Conservation (phyloP, 2,329 filamentous ascomycete species). For the Aureobasidium vineae region DNA sequence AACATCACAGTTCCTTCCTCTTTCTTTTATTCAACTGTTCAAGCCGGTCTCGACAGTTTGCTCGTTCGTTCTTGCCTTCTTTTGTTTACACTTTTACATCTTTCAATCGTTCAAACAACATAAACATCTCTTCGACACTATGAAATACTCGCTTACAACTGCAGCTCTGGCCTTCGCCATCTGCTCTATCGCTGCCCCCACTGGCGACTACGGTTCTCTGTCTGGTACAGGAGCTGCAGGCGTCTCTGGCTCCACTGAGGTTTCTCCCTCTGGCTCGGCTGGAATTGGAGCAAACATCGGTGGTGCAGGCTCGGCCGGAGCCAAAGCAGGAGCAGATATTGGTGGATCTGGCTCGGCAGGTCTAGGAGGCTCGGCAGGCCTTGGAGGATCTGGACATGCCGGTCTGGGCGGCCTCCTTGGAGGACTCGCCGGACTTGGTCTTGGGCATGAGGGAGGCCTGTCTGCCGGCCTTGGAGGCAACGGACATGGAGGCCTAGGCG, state of each 20-base stretch:
- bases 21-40: constrained; percentile 10
- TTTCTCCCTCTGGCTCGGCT: constrained; percentile 11
- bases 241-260: constrained; percentile 5
- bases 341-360: not conserved
- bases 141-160: constrained; percentile 36
- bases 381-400: not conserved
- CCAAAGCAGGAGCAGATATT: not conserved
- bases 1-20: constrained; percentile 14
- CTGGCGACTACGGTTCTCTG: constrained; percentile 14
- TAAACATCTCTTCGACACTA: constrained; percentile 28
- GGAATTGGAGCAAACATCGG: not conserved
- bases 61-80: constrained; percentile 2
- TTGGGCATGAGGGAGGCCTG: not conserved
- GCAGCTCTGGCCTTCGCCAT: constrained; percentile 37
- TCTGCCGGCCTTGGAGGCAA: not conserved
- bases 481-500: not conserved
- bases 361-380: not conserved
- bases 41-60: constrained; percentile 26
- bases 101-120: constrained; percentile 2
- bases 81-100: not conserved
- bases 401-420: not conserved
- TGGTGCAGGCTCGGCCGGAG: not conserved
- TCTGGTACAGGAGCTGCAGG: constrained; percentile 16
- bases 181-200: constrained; percentile 31
- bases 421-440: not conserved